These are phyloP conservation scores for Nannizziopsis arthrosporioides DNA, from an alignment of 2,329 filamentous ascomycete genomes.

Conservation along the genomic window DNA sequence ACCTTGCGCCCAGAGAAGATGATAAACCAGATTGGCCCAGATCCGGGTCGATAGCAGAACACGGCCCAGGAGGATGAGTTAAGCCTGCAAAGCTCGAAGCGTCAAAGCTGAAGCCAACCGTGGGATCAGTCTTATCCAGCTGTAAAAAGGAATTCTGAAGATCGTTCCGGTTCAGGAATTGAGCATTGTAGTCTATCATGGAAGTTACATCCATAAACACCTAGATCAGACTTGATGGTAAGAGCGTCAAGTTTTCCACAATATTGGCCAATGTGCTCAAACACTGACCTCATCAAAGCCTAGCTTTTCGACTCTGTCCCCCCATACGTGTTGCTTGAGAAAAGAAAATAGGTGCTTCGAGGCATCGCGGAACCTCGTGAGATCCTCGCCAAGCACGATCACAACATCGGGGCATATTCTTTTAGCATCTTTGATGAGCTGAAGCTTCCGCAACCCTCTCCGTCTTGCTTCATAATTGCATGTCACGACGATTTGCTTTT, in stretches of 20 bases:
- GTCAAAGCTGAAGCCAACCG: slow-evolving; percentile 69
- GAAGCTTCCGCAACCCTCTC: slow-evolving; percentile 58
- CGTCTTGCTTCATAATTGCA: slow-evolving; percentile 86
- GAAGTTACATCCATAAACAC: slow-evolving; percentile 72
- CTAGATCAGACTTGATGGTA: slow-evolving; percentile 22
- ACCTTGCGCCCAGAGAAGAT: slow-evolving; percentile 42
- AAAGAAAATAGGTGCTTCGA: slow-evolving; percentile 71
- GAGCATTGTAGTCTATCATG: slow-evolving; percentile 69
- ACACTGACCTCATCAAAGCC: slow-evolving; percentile 75
- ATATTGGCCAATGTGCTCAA: background rate
- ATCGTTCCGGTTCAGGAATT: slow-evolving; percentile 55
- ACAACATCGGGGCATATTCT: slow-evolving; percentile 71
- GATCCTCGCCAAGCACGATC: slow-evolving; percentile 74
- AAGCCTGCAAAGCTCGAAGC: slow-evolving; percentile 55
- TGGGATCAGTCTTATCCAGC: slow-evolving; percentile 60
- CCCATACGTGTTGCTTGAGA: slow-evolving; percentile 65
- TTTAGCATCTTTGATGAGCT: slow-evolving; percentile 71
- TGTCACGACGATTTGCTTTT: slow-evolving; percentile 85
- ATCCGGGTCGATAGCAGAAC: slow-evolving; percentile 13
- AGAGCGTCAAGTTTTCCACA: background rate
- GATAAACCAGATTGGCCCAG: slow-evolving; percentile 2
- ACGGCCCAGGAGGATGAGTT: slow-evolving; percentile 38
- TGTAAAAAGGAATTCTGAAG: slow-evolving; percentile 66
- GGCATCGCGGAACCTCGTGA: slow-evolving; percentile 71
- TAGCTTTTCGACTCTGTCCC: slow-evolving; percentile 61